Base-by-base conservation (phyloP, 345 rosid species). In the Pistacia vera region DNA sequence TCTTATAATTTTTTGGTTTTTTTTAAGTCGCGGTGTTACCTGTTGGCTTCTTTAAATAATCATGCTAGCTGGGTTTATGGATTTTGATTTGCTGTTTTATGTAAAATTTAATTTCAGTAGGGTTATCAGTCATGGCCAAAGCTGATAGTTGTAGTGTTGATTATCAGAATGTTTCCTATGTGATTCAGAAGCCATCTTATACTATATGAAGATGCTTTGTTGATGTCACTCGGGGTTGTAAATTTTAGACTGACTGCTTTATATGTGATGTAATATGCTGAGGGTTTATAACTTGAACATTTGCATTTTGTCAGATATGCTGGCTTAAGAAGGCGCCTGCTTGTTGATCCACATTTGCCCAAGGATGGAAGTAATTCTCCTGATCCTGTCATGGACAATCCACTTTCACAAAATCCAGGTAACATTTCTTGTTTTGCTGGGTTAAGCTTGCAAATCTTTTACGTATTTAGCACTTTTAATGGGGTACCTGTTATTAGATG, bases 351-450 rank as follows among this genome's bases (percentile, higher is more conserved):
- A 22, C 93, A 93, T 75, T 67, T 88, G 57, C 78, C 83, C 11
- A 95, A 90, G 82, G 90, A 83, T 75, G 86, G 87, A 78, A 83
- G 83, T 69, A 86, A 75, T 75, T 84, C 93, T 3, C 91, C 91
- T 77, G 79, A 91, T 85, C 96, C 87, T 77, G 87, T 86, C 22
- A 79, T 95, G 41, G 99, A 95, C 80, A 95, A 95, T 78, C 99
- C 99, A 33, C 83, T 95, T 33, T 95, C 99, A 8, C 99, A 90
- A 86, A 95, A 93, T 82, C 99, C 99, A 75, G 99, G 99, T 95
- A 79, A 71, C 49, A 41, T 67, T 74, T 75, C 62, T 71, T 75
- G 44, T 66, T 81, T 52, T 61, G 44, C 58, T 62, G n/a, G 12
- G 56, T 54, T 18, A 30, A 17, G 3, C 10, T 58, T 49, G 14